Percentiles rank a stretch among this genome's conserved stretches.
These are phyloP conservation scores for Persicaria maculosa DNA, from an alignment of 148 eudicot species.

Conservation along the genomic window DNA sequence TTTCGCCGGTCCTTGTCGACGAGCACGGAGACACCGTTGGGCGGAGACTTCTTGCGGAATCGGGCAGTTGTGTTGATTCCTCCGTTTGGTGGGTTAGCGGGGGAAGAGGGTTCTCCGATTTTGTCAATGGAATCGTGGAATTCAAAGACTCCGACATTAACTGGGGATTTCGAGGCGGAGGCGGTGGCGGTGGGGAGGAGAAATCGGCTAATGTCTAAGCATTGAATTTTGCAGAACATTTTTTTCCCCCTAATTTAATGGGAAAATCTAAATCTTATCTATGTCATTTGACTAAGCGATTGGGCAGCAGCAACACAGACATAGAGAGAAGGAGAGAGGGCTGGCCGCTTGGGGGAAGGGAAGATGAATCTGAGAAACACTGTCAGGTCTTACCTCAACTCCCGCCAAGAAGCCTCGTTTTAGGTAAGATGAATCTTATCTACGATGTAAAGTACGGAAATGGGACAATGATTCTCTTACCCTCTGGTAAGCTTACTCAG, in stretches of 20 bases:
- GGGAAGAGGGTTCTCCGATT: conserved; percentile 15
- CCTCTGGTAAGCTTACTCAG: too few relatives aligned
- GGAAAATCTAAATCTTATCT: not conserved
- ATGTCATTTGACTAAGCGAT: not conserved
- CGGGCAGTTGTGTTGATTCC: conserved; percentile 21
- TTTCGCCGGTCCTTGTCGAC: conserved; percentile 19
- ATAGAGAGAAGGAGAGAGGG: not conserved
- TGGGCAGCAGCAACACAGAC: not conserved
- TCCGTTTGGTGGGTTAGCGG: conserved; percentile 20
- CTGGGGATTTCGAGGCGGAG: conserved; percentile 17
- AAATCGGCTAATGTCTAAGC: conserved; percentile 39
- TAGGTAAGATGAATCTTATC: too few relatives aligned
- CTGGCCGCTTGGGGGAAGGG: not conserved
- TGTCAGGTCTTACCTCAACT: conserved; percentile 2
- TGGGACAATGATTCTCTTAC: too few relatives aligned
- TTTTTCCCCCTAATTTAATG: not conserved
- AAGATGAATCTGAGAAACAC: not conserved
- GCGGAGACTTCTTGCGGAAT: conserved; percentile 19
- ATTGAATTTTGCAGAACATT: conserved; percentile 45
- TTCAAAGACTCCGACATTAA: conserved; percentile 25
- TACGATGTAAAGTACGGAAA: too few relatives aligned
- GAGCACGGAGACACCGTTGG: conserved; percentile 14
- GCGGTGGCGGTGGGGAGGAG: conserved; percentile 23
- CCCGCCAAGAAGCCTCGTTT: not conserved
- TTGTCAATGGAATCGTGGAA: conserved; percentile 29